Percentiles rank a stretch among this genome's conserved stretches.
Evolutionary conservation across 176 grass and related monocot genomes (phyloP).

Genomic region (Oryza glaberrima): DNA sequence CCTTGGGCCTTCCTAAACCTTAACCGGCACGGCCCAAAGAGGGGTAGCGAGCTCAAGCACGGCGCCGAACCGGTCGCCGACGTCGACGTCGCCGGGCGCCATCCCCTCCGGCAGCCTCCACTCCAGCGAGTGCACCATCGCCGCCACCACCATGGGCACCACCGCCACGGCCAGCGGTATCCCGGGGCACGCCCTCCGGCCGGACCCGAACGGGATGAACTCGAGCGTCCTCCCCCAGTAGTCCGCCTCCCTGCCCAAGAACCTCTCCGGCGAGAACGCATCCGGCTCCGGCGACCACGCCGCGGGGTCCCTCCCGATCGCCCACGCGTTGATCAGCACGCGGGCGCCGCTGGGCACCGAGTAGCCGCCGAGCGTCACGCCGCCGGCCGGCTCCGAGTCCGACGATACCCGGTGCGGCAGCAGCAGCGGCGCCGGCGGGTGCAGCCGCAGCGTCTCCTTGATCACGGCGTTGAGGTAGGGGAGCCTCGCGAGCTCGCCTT

Average conservation of each 20-base stretch:
- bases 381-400: conserved; percentile 5
- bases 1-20: too few species aligned
- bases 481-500: conserved; percentile 33
- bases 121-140: conserved; percentile 47
- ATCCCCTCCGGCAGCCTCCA: conserved; percentile 52
- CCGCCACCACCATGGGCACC: conserved; percentile 36
- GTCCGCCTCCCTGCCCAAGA: conserved; percentile 46
- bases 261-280: conserved; percentile 54
- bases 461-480: conserved; percentile 47
- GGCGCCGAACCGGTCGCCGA: conserved; percentile 35
- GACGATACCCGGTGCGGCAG: conserved; percentile 39
- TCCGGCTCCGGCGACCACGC: conserved; percentile 37
- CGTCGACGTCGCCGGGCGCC: conserved; percentile 32
- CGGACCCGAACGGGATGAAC: conserved; percentile 52
- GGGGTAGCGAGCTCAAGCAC: conserved; percentile 36
- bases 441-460: conserved; percentile 53
- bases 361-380: conserved; percentile 38
- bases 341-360: conserved; percentile 40
- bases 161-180: conserved; percentile 37
- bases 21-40: conserved; percentile 32
- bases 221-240: conserved; percentile 40
- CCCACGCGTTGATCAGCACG: conserved; percentile 43
- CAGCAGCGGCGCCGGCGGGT: conserved; percentile 41
- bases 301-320: conserved; percentile 47
- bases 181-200: conserved; percentile 51